A percentile compares a stretch with the other conserved stretches of the same genome.
Conservation (phyloP, 306 rosid species). For the Ochetophila trinervis region DNA sequence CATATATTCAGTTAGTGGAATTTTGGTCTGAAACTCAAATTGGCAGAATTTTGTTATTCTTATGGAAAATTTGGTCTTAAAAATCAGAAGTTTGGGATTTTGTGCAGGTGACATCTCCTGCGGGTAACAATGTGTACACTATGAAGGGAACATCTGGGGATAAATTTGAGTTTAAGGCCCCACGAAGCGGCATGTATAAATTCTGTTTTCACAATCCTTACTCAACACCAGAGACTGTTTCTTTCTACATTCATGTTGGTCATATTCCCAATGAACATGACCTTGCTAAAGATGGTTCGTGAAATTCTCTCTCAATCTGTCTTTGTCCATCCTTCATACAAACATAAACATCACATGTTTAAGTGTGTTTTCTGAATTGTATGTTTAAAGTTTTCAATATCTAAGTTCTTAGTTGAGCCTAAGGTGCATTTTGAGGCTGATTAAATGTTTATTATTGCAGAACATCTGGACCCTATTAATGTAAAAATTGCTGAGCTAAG, state of each 20-base stretch:
- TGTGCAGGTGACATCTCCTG: conserved; percentile 83
- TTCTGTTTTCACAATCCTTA: conserved; percentile 93
- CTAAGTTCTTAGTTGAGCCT: background rate
- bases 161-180: conserved; percentile 86
- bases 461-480: conserved; percentile 97
- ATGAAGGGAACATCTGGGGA: conserved; percentile 89
- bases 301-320: conserved; percentile 18
- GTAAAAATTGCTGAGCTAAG: conserved; percentile 97
- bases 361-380: conserved; percentile 6
- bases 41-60: background rate
- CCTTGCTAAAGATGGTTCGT: conserved; percentile 90
- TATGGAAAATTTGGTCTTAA: background rate
- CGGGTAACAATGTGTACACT: conserved; percentile 58
- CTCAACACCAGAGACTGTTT: conserved; percentile 97
- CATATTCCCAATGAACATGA: conserved; percentile 93
- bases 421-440: background rate
- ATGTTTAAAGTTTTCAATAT: background rate
- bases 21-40: background rate
- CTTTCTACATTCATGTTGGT: conserved; percentile 94
- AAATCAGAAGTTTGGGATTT: conserved; percentile 10
- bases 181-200: conserved; percentile 83
- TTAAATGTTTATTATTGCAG: conserved; percentile 42
- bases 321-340: background rate
- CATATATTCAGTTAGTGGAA: conserved; percentile 5
- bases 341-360: background rate